These are phyloP conservation scores for Carex pumila DNA, from an alignment of 176 grass and related monocot genomes.

Conservation along the genomic window DNA sequence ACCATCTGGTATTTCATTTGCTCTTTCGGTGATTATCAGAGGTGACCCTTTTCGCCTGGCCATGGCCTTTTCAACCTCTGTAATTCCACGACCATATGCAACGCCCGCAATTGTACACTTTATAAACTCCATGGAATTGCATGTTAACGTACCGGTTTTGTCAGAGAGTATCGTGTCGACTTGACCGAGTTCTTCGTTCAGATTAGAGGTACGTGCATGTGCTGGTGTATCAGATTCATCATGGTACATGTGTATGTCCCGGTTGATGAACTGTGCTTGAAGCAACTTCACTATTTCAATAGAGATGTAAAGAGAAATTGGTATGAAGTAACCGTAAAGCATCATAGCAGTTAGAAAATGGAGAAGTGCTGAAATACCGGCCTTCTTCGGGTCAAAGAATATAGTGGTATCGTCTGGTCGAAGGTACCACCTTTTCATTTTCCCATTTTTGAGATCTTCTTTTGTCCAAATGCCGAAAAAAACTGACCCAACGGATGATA, in stretches of 20 bases:
- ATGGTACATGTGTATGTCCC: conserved; percentile 79
- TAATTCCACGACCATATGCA: conserved; percentile 60
- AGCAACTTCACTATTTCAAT: conserved; percentile 91
- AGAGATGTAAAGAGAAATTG: conserved; percentile 89
- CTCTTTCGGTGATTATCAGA: conserved; percentile 10
- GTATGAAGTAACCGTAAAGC: conserved; percentile 85
- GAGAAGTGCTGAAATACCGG: conserved; percentile 25
- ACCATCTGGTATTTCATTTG: not conserved
- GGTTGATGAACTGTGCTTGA: conserved; percentile 77
- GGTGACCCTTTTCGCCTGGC: conserved; percentile 40
- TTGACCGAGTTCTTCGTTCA: conserved; percentile 90
- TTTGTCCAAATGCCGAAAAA: conserved; percentile 61
- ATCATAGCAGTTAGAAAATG: conserved; percentile 86
- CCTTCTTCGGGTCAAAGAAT: conserved; percentile 34
- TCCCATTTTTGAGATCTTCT: conserved; percentile 35
- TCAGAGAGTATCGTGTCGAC: conserved; percentile 85
- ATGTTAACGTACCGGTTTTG: conserved; percentile 88
- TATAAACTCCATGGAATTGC: conserved; percentile 97
- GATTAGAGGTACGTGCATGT: conserved; percentile 75
- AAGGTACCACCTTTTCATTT: conserved; percentile 79
- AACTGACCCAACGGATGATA: conserved; percentile 51
- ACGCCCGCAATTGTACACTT: conserved; percentile 83
- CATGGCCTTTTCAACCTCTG: conserved; percentile 78
- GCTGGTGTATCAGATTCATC: conserved; percentile 65
- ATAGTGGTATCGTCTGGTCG: conserved; percentile 49